These are phyloP conservation scores for Tuber calosporum DNA, from an alignment of 495 filamentous ascomycete species.

Conservation along the genomic window DNA sequence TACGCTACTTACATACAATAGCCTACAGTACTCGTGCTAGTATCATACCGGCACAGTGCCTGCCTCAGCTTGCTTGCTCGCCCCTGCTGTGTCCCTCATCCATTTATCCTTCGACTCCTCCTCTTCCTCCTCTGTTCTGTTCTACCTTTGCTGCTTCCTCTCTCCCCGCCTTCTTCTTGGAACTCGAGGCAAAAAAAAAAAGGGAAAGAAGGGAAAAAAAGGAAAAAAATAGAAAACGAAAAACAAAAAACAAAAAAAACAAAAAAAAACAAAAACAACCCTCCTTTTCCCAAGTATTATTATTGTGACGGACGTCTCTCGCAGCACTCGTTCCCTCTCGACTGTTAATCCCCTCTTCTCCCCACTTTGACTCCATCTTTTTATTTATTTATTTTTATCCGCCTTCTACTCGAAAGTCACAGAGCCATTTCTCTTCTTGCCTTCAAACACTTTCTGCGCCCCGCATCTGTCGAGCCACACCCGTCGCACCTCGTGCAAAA, in stretches of 20 bases:
- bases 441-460: neutral
- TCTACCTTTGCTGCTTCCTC: neutral
- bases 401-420: neutral
- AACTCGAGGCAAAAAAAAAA: neutral
- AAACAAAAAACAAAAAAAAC: no score
- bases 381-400: neutral
- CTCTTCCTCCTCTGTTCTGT: neutral
- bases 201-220: neutral
- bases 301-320: neutral
- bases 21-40: no score
- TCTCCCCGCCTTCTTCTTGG: neutral
- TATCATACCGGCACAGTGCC: neutral
- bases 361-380: neutral
- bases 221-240: neutral
- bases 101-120: conserved; percentile 2
- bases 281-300: neutral
- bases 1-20: neutral
- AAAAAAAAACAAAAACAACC: neutral
- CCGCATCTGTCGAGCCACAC: neutral
- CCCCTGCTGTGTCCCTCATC: neutral
- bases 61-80: neutral
- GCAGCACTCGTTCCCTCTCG: neutral
- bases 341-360: neutral
- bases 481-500: neutral
- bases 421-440: neutral